Conservation (phyloP, 2,329 filamentous ascomycete species). For the Ophiostoma australiae region DNA sequence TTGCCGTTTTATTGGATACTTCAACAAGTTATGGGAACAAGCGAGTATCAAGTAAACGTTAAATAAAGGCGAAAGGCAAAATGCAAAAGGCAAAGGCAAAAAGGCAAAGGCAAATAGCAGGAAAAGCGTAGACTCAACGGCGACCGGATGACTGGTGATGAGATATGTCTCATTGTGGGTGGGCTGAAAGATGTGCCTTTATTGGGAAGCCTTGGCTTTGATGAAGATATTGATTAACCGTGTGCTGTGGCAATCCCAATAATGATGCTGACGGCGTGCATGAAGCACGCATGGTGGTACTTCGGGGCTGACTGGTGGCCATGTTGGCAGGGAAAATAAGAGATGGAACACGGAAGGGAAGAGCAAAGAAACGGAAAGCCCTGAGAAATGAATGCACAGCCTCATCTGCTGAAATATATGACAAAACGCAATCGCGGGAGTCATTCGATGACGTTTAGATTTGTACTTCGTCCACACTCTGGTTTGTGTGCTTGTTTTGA, state of each 20-base stretch:
- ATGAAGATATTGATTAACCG: not conserved
- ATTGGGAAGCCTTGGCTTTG: not conserved
- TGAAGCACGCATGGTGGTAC: not conserved
- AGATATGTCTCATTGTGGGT: not conserved
- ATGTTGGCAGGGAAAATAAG: not conserved
- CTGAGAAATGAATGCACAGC: not conserved
- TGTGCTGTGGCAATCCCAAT: not conserved
- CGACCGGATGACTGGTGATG: not conserved
- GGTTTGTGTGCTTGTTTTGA: not conserved
- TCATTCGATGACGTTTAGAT: not conserved
- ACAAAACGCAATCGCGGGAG: not conserved
- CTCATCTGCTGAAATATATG: not conserved
- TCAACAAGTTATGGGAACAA: not conserved
- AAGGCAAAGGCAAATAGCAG: not conserved
- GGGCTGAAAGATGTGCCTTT: not conserved
- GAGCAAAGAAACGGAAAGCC: not conserved
- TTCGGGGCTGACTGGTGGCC: not conserved
- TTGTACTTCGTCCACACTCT: not conserved
- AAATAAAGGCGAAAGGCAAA: not conserved
- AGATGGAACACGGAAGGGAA: not conserved
- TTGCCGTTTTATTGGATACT: not conserved
- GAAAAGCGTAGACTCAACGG: not conserved
- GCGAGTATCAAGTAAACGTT: not conserved
- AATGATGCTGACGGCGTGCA: constrained; percentile 1
- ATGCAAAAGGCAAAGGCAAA: not conserved